Percentiles rank a stretch among this genome's conserved stretches.
These are phyloP conservation scores for Nicotiana tabacum DNA, from an alignment of 257 asterid species.

Conservation along the genomic window DNA sequence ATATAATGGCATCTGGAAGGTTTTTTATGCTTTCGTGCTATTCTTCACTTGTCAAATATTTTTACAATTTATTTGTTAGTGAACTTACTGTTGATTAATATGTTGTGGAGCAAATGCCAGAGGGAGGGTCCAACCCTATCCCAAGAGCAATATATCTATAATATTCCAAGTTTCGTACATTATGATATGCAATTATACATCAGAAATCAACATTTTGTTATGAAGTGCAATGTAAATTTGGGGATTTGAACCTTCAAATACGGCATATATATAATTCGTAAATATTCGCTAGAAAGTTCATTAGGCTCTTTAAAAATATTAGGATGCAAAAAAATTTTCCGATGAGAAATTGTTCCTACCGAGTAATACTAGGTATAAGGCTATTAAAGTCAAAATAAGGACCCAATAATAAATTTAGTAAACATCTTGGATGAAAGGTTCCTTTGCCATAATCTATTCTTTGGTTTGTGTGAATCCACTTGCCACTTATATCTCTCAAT, in stretches of 20 bases:
- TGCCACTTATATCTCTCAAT: no score
- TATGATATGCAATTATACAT: not conserved
- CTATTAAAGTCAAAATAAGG: not conserved
- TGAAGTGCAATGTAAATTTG: not conserved
- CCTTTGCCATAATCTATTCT: no score
- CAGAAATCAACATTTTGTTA: not conserved
- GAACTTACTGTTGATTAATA: not conserved
- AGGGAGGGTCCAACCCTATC: not conserved
- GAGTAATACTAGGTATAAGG: no score
- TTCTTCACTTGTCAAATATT: conserved; percentile 6
- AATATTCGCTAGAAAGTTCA: no score
- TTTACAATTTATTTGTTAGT: not conserved
- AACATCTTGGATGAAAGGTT: not conserved
- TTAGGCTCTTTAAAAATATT: no score
- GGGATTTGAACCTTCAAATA: not conserved
- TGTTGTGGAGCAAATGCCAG: not conserved
- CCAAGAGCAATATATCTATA: not conserved
- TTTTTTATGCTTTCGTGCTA: conserved; percentile 24
- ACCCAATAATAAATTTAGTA: conserved; percentile 3
- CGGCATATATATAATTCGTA: no score
- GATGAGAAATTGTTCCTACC: no score
- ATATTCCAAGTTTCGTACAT: not conserved
- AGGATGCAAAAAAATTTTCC: no score
- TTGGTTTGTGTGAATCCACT: no score
- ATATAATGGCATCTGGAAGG: conserved; percentile 97